These are phyloP conservation scores for Grifola frondosa DNA, from an alignment of 1,284 basidiomycete species.

Conservation along the genomic window DNA sequence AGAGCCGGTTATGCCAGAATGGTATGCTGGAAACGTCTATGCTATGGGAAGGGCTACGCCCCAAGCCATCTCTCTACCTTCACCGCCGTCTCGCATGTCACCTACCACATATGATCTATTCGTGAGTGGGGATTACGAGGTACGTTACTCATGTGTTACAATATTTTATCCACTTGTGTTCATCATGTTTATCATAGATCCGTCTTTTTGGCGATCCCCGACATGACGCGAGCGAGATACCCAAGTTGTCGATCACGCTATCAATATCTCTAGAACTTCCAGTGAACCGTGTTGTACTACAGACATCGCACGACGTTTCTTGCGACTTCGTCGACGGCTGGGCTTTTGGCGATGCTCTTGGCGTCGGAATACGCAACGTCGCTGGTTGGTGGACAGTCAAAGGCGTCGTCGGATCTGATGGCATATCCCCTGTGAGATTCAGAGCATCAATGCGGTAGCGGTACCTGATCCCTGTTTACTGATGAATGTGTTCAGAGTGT, in stretches of 20 bases:
- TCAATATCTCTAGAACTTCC: conserved; percentile 40
- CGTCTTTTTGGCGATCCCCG: conserved; percentile 75
- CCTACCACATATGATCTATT: conserved; percentile 54
- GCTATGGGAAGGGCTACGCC: conserved; percentile 49
- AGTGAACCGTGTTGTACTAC: conserved; percentile 33
- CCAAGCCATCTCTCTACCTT: conserved; percentile 50
- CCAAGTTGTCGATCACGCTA: conserved; percentile 52
- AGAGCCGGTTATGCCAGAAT: conserved; percentile 43
- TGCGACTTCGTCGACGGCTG: conserved; percentile 68
- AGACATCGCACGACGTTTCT: conserved; percentile 51
- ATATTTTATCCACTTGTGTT: conserved; percentile 1
- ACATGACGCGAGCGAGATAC: conserved; percentile 39
- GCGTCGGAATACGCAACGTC: conserved; percentile 55
- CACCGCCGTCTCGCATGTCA: conserved; percentile 36
- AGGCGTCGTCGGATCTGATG: conserved; percentile 17
- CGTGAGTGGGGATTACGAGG: conserved; percentile 74
- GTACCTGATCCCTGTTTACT: neutral
- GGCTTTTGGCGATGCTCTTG: conserved; percentile 66
- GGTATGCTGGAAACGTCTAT: conserved; percentile 79
- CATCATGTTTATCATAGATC: conserved; percentile 46
- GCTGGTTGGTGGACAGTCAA: conserved; percentile 54
- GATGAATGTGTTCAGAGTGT: neutral
- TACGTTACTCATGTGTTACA: conserved; percentile 26
- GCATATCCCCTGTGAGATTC: neutral
- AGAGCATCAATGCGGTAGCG: neutral